These are phyloP conservation scores for Plectosphaerella sp. DNA, from an alignment of 2,329 filamentous ascomycete species.

Conservation along the genomic window DNA sequence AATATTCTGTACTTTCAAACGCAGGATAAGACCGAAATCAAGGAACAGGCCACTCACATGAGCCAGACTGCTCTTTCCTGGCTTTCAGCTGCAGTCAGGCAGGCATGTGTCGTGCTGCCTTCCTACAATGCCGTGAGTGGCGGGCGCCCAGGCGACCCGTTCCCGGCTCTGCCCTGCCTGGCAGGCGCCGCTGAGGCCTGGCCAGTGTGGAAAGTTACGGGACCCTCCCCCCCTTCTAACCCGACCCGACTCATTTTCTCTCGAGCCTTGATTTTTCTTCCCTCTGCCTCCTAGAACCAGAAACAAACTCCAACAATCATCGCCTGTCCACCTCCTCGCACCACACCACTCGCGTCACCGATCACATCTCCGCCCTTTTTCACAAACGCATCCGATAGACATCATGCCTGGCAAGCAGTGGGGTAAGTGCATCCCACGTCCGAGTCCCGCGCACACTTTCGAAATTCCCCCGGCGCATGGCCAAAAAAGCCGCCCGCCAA, in stretches of 20 bases:
- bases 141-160: no score
- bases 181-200: no score
- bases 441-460: background rate
- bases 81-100: no score
- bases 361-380: background rate
- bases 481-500: background rate
- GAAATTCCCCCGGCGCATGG: background rate
- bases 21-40: background rate
- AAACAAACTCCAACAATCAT: background rate
- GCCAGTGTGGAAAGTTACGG: background rate
- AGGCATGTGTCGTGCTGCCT: no score
- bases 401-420: background rate
- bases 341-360: background rate
- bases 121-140: no score
- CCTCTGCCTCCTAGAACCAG: background rate
- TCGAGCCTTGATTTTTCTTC: background rate
- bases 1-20: no score
- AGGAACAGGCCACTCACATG: no score
- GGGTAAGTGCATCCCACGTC: background rate
- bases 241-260: background rate
- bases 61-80: no score
- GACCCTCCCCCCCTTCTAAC: conserved; percentile 1
- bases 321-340: background rate
- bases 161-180: no score
- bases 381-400: background rate